Conservation (phyloP, 768 basidiomycete genomes). For the Serendipita sp. region DNA sequence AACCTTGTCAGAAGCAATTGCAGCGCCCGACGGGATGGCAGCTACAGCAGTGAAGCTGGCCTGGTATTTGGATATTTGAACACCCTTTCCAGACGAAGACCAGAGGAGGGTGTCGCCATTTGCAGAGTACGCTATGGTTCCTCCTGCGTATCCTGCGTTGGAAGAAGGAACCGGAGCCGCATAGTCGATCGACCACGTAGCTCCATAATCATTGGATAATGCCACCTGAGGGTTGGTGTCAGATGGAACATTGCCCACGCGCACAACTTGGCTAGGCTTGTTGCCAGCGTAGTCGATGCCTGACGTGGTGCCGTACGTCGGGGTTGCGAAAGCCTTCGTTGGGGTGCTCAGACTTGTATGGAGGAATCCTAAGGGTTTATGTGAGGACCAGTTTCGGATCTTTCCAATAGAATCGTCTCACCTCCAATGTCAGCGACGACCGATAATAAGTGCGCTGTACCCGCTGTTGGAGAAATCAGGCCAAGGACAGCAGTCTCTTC, state of each 20-base stretch:
- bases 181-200: constrained; percentile 28
- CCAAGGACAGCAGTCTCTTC: constrained; percentile 46
- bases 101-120: constrained; percentile 43
- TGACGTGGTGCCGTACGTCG: constrained; percentile 25
- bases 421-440: constrained; percentile 40
- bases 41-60: constrained; percentile 34
- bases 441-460: constrained; percentile 35
- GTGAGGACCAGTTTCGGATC: neutral
- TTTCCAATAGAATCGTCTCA: constrained; percentile 13
- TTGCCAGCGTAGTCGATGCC: constrained; percentile 43
- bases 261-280: constrained; percentile 33
- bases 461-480: constrained; percentile 46
- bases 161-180: constrained; percentile 15
- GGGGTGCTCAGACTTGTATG: constrained; percentile 30
- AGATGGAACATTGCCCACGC: constrained; percentile 14
- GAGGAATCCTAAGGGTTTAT: constrained; percentile 27
- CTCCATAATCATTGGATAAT: constrained; percentile 37
- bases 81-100: constrained; percentile 24
- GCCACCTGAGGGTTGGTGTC: constrained; percentile 37
- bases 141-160: constrained; percentile 12
- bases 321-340: constrained; percentile 26
- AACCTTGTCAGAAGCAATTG: constrained; percentile 49
- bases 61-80: constrained; percentile 36
- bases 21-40: constrained; percentile 34
- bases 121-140: constrained; percentile 30